phyloP scores from a whole-genome alignment of 352 stramenopile genomes.

The Globisporangium apiculatum region DNA sequence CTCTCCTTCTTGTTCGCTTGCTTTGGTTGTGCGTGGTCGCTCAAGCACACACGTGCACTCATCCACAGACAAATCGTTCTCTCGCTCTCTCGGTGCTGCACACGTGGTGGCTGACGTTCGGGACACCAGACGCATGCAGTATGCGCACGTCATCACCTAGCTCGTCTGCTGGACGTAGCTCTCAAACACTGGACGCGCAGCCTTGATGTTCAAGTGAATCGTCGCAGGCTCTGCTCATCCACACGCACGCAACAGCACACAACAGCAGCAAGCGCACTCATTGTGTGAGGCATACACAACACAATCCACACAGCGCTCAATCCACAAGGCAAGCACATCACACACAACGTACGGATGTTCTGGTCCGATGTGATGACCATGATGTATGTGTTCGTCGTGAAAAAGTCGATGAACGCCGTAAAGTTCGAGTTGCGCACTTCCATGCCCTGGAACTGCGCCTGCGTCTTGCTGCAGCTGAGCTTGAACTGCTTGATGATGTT shows the following conservation, averaged over 20 bases:
- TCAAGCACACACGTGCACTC: too few species aligned
- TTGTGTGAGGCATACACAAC: too few species aligned
- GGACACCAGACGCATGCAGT: too few species aligned
- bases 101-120: too few species aligned
- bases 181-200: constrained; percentile 94
- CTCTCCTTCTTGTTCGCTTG: too few species aligned
- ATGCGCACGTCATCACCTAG: constrained; percentile 15
- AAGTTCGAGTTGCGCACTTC: constrained; percentile 97
- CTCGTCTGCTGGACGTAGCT: constrained; percentile 93
- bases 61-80: too few species aligned
- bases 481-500: constrained; percentile 99
- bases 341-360: constrained; percentile 59
- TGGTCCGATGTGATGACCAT: constrained; percentile 97
- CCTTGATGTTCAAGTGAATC: constrained; percentile 96
- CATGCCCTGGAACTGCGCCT: constrained; percentile 98
- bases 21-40: too few species aligned
- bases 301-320: too few species aligned
- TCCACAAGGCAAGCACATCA: too few species aligned
- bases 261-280: too few species aligned
- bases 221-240: constrained; percentile 81
- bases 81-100: neutral
- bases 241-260: neutral
- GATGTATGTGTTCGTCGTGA: constrained; percentile 98
- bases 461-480: constrained; percentile 96
- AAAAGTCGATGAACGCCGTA: constrained; percentile 97